phyloP scores from a whole-genome alignment of 768 basidiomycete genomes.

The Suillus bovinus region DNA sequence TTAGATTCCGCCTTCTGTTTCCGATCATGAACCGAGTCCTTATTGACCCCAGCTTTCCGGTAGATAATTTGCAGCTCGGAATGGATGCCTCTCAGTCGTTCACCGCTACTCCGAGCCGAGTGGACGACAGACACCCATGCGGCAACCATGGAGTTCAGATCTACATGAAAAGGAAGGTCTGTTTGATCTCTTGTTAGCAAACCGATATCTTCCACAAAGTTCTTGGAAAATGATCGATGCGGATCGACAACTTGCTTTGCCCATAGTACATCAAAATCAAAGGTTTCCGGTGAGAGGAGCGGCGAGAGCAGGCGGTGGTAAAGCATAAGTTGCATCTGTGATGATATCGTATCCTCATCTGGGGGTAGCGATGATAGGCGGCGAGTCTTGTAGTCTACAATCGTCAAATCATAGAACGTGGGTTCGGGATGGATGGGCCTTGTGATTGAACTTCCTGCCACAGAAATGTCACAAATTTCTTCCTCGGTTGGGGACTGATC shows the following conservation, averaged over 20 bases:
- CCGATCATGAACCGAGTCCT: no score
- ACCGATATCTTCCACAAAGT: slow-evolving; percentile 41
- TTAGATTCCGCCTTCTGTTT: slow-evolving; percentile 13
- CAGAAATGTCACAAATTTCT: background rate
- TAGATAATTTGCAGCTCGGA: slow-evolving; percentile 42
- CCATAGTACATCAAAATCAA: slow-evolving; percentile 61
- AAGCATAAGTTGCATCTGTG: slow-evolving; percentile 75
- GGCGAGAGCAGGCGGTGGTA: slow-evolving; percentile 66
- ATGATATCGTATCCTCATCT: slow-evolving; percentile 55
- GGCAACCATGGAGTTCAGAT: slow-evolving; percentile 33
- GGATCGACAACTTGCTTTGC: slow-evolving; percentile 44
- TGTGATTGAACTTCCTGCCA: background rate
- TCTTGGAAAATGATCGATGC: slow-evolving; percentile 44
- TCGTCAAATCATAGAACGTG: slow-evolving; percentile 35
- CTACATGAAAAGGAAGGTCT: slow-evolving; percentile 20
- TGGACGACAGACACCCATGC: slow-evolving; percentile 33
- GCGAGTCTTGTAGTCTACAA: slow-evolving; percentile 76
- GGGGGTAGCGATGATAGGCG: slow-evolving; percentile 48
- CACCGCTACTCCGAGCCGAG: slow-evolving; percentile 12
- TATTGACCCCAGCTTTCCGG: slow-evolving; percentile 23
- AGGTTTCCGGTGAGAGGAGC: slow-evolving; percentile 43
- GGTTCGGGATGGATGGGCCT: background rate
- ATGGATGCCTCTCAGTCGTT: slow-evolving; percentile 34
- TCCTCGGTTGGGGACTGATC: background rate
- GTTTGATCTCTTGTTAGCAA: slow-evolving; percentile 18